Evolutionary conservation across 352 stramenopile species (phyloP).

Genomic region (Phytophthora podocarpi): DNA sequence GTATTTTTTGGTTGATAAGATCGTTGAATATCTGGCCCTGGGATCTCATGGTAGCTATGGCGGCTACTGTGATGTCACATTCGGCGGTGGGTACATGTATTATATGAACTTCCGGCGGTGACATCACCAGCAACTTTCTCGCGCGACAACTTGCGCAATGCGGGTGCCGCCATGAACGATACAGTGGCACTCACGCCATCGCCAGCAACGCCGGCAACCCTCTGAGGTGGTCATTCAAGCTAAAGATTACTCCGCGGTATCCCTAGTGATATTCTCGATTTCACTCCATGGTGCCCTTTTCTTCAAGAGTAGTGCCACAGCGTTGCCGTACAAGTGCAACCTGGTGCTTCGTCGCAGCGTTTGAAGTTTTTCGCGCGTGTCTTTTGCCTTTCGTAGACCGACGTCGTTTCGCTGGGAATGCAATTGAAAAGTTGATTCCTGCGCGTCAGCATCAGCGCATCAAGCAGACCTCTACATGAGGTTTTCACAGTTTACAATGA

Average conservation of each 20-base stretch:
- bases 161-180: background rate
- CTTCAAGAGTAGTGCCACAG: no score
- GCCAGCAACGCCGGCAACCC: background rate
- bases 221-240: background rate
- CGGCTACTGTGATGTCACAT: constrained; percentile 12
- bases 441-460: constrained; percentile 12
- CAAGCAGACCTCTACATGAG: no score
- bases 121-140: background rate
- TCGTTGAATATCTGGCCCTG: background rate
- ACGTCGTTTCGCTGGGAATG: constrained; percentile 3
- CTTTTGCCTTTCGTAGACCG: constrained; percentile 16
- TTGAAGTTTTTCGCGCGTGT: constrained; percentile 18
- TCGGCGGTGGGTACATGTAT: background rate
- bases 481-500: no score
- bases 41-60: constrained; percentile 10
- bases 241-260: constrained; percentile 5
- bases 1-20: background rate
- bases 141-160: background rate
- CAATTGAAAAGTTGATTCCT: constrained; percentile 16
- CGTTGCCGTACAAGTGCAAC: no score
- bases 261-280: no score
- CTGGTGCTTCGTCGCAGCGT: constrained; percentile 2
- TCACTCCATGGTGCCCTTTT: no score
- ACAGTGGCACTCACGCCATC: constrained; percentile 5
- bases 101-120: background rate